Conservation (phyloP, 1,139 yeast genomes). For the Candida glucosophila region DNA sequence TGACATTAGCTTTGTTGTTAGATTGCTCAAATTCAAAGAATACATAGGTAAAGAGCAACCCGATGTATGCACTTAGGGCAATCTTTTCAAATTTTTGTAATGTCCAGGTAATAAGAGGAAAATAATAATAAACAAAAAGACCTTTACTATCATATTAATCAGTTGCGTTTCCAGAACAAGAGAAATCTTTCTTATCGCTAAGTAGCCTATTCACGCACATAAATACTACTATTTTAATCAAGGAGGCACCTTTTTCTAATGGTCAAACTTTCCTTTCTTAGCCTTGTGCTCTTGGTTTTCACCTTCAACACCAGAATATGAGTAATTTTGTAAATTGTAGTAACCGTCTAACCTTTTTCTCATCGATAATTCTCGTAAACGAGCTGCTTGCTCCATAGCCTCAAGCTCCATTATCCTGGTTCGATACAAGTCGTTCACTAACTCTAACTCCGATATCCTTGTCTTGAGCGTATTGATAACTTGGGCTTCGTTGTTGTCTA, state of each 20-base stretch:
- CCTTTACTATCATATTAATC: too few species aligned
- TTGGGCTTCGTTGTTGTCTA: slow-evolving; percentile 14
- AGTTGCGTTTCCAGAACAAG: too few species aligned
- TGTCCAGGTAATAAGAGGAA: too few species aligned
- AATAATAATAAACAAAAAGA: too few species aligned
- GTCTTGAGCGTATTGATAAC: slow-evolving; percentile 55
- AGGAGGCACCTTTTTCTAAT: too few species aligned
- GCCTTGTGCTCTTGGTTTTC: too few species aligned
- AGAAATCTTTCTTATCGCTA: too few species aligned
- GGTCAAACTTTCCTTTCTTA: too few species aligned
- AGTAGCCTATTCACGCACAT: too few species aligned
- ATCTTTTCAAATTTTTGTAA: too few species aligned
- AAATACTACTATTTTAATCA: too few species aligned
- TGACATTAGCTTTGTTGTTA: slow-evolving; percentile 57
- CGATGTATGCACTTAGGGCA: slow-evolving; percentile 67
- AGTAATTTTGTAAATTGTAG: slow-evolving; percentile 16
- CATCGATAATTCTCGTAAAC: slow-evolving; percentile 42
- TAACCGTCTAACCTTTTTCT: slow-evolving; percentile 43
- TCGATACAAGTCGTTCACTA: slow-evolving; percentile 79
- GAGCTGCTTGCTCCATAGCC: slow-evolving; percentile 53
- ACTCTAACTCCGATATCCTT: slow-evolving; percentile 78
- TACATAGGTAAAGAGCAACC: slow-evolving; percentile 80
- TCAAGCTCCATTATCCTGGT: slow-evolving; percentile 79
- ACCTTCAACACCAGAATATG: too few species aligned
- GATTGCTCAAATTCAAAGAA: slow-evolving; percentile 64